Evolutionary conservation across 2,329 filamentous ascomycete species (phyloP).

Genomic region (Hypoxylon rubiginosum): DNA sequence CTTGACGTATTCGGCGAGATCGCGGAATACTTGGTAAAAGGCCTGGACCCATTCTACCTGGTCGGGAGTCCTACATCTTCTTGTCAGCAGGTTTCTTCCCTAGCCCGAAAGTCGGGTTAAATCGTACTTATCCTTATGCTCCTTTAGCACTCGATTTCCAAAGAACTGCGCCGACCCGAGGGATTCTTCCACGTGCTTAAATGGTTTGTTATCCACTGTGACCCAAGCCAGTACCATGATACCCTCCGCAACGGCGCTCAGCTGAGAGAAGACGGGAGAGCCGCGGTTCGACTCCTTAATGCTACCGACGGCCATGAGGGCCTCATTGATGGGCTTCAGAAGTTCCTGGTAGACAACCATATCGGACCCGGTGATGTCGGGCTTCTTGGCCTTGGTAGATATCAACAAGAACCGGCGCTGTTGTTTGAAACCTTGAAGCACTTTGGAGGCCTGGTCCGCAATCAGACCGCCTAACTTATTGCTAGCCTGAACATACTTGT

Average conservation of each 20-base stretch:
- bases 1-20: slow-evolving; percentile 86
- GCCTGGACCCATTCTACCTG: slow-evolving; percentile 91
- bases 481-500: slow-evolving; percentile 83
- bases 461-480: slow-evolving; percentile 82
- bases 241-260: slow-evolving; percentile 90
- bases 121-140: slow-evolving; percentile 78
- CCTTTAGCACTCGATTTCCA: slow-evolving; percentile 92
- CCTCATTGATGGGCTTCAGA: slow-evolving; percentile 87
- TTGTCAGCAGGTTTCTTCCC: slow-evolving; percentile 35
- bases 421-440: slow-evolving; percentile 78
- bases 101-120: background rate
- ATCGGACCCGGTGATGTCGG: slow-evolving; percentile 73
- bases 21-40: slow-evolving; percentile 92
- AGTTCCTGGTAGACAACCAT: slow-evolving; percentile 79
- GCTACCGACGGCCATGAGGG: slow-evolving; percentile 82
- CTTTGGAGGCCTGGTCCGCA: slow-evolving; percentile 77
- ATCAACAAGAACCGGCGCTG: slow-evolving; percentile 91
- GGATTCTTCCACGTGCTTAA: slow-evolving; percentile 86
- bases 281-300: slow-evolving; percentile 86
- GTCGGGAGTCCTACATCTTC: slow-evolving; percentile 67
- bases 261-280: slow-evolving; percentile 81
- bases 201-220: slow-evolving; percentile 83
- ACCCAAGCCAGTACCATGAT: slow-evolving; percentile 94
- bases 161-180: slow-evolving; percentile 91
- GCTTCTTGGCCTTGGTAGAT: slow-evolving; percentile 92